These are phyloP conservation scores for Aureobasidium lini DNA, from an alignment of 2,329 filamentous ascomycete genomes.

Conservation along the genomic window DNA sequence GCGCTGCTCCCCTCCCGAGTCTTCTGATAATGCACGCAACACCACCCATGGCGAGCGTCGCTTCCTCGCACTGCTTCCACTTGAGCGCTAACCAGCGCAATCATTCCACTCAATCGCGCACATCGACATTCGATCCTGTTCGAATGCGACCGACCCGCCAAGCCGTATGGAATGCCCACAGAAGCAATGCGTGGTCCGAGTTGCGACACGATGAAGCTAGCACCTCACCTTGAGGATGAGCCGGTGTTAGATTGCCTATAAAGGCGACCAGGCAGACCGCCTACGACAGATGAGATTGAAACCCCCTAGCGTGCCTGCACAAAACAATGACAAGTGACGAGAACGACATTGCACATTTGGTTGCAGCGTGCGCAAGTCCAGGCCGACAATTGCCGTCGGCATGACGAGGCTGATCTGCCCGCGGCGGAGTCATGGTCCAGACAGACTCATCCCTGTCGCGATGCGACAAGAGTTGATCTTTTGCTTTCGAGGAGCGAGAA, in stretches of 20 bases:
- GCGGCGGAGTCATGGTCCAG: neutral
- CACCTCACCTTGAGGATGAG: conserved; percentile 3
- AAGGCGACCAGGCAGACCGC: neutral
- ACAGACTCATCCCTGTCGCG: neutral
- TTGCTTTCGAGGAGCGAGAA: neutral
- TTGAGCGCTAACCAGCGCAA: neutral
- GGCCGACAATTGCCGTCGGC: conserved; percentile 8
- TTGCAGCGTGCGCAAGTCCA: conserved; percentile 6
- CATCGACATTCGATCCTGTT: neutral
- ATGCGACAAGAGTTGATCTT: neutral
- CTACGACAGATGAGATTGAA: neutral
- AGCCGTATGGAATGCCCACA: conserved; percentile 8
- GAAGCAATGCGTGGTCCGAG: conserved; percentile 9
- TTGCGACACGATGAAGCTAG: conserved; percentile 7
- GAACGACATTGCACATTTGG: conserved; percentile 4
- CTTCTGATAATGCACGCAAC: neutral
- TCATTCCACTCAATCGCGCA: conserved; percentile 3
- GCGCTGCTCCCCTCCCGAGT: neutral
- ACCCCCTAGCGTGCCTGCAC: neutral
- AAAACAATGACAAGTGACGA: conserved; percentile 7
- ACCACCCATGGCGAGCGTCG: neutral
- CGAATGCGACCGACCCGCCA: neutral
- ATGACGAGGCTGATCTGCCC: conserved; percentile 11
- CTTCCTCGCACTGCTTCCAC: conserved; percentile 1
- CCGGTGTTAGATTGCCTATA: conserved; percentile 5